phyloP scores from a whole-genome alignment of 2,329 filamentous ascomycete genomes.

The Akanthomyces muscarius region DNA sequence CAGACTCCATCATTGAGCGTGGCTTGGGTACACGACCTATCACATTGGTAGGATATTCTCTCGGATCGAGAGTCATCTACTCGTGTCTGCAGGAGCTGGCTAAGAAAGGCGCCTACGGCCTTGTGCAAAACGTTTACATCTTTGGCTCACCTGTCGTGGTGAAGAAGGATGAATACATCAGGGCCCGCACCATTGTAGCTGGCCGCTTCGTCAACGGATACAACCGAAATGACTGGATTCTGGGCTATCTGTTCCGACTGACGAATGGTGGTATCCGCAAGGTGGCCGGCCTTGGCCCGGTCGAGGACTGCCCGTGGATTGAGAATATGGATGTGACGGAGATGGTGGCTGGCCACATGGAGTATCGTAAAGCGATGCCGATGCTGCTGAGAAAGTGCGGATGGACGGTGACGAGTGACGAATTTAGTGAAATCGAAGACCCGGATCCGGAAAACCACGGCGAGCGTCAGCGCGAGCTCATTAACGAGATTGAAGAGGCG shows the following conservation, averaged over 20 bases:
- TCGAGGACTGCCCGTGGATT: constrained; percentile 72
- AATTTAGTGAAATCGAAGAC: constrained; percentile 95
- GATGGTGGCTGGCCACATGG: constrained; percentile 88
- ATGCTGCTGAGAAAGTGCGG: constrained; percentile 80
- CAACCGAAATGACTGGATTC: constrained; percentile 93
- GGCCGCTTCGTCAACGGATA: constrained; percentile 96
- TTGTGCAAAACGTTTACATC: constrained; percentile 92
- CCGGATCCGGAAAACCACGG: constrained; percentile 92
- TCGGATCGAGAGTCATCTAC: constrained; percentile 89
- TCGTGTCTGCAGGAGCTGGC: constrained; percentile 84
- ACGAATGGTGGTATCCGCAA: constrained; percentile 88
- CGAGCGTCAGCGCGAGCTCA: constrained; percentile 83
- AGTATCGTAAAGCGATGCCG: constrained; percentile 91
- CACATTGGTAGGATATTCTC: constrained; percentile 90
- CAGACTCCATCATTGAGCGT: constrained; percentile 87
- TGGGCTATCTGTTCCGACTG: constrained; percentile 91
- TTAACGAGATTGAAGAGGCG: constrained; percentile 94
- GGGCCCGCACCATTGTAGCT: constrained; percentile 74
- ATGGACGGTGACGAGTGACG: constrained; percentile 87
- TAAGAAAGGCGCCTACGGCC: constrained; percentile 74
- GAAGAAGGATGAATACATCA: constrained; percentile 84
- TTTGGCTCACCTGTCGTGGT: constrained; percentile 91
- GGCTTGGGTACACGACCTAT: constrained; percentile 88
- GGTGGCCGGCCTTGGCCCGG: constrained; percentile 75
- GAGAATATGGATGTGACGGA: constrained; percentile 90